phyloP scores from a whole-genome alignment of 768 basidiomycete genomes.

The Clitopilus hobsonii region DNA sequence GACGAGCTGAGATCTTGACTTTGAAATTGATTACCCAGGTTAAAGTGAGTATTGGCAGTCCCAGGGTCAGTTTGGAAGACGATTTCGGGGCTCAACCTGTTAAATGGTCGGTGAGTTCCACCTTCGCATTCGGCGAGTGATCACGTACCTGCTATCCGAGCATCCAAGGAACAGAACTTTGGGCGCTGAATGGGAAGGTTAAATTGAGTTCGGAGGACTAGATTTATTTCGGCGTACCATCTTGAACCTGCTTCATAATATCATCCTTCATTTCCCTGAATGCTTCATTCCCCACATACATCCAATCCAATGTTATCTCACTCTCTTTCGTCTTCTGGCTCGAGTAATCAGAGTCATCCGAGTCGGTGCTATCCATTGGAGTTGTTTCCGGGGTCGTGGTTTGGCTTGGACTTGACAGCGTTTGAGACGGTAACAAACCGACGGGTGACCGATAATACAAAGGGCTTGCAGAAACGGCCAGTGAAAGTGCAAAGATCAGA shows the following conservation, averaged over 20 bases:
- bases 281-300: conserved; percentile 20
- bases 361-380: not conserved
- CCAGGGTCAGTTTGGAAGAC: conserved; percentile 30
- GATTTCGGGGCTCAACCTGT: not conserved
- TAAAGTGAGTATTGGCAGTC: conserved; percentile 26
- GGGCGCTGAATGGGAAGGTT: conserved; percentile 17
- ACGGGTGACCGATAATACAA: not conserved
- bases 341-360: not conserved
- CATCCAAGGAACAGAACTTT: conserved; percentile 35
- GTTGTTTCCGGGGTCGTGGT: not conserved
- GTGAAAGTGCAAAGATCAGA: conserved; percentile 1
- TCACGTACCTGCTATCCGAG: conserved; percentile 25
- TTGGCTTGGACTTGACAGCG: conserved; percentile 3
- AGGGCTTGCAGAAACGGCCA: not conserved
- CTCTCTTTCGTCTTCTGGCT: conserved; percentile 2
- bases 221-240: conserved; percentile 15
- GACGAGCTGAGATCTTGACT: conserved; percentile 28
- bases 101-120: not conserved
- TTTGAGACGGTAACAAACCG: conserved; percentile 6
- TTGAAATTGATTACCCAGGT: conserved; percentile 32
- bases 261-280: conserved; percentile 16
- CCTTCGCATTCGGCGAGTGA: not conserved
- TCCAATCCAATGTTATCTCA: conserved; percentile 14
- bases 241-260: conserved; percentile 10
- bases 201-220: not conserved